Base-by-base conservation (phyloP, 2,329 filamentous ascomycete genomes). In the Dactylonectria macrodidyma region DNA sequence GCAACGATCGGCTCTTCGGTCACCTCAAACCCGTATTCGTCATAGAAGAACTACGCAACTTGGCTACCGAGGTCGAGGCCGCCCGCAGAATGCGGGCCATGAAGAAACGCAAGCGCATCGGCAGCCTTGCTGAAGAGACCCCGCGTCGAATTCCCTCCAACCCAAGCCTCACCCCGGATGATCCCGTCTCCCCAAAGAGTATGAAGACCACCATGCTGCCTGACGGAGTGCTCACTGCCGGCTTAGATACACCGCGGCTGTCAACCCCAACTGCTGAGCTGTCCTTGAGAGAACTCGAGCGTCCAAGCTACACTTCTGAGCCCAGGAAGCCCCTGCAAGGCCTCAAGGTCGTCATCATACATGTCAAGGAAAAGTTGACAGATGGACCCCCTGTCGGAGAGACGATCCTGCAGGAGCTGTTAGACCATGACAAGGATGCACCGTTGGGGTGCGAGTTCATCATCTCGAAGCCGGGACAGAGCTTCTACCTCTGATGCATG, bases 21-120 rank as follows among this genome's bases (percentile, higher is more conserved):
- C 96, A 99, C 75, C 84, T 99, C 14, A 93, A 94, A 44, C 96
- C 96, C 0, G 86, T 90, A 1, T 96, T 94, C 78, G 82, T 99
- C 12, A 89, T 95, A 26, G 89, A 92, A 52, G 96, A 99, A 80
- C 85, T 99, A 66, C 85, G 85, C 38, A 86, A 83, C 0, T 86
- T 99, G 2, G 95, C 94, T 0, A 83, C 83, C 2, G 90, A 94
- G 77, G 94, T 97, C 2, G 83, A 86, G n/a, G 81, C 87, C 8
- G 84, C 84, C 4, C 84, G 85, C 51, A 78, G 73, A 33, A 62
- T 73, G n/a, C 75, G 73, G n/a, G 65, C 69, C 11, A 68, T 73
- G 24, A 88, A 86, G 74, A 93, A 93, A 80, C 87, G 92, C 60
- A 94, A 94, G 78, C 85, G 91, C n/a, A 81, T 84, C 22, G 82